Percentiles rank a stretch among this genome's conserved stretches.
These are phyloP conservation scores for Martensiomyces pterosporus DNA, from an alignment of 192 early-diverging fungal species.

Conservation along the genomic window DNA sequence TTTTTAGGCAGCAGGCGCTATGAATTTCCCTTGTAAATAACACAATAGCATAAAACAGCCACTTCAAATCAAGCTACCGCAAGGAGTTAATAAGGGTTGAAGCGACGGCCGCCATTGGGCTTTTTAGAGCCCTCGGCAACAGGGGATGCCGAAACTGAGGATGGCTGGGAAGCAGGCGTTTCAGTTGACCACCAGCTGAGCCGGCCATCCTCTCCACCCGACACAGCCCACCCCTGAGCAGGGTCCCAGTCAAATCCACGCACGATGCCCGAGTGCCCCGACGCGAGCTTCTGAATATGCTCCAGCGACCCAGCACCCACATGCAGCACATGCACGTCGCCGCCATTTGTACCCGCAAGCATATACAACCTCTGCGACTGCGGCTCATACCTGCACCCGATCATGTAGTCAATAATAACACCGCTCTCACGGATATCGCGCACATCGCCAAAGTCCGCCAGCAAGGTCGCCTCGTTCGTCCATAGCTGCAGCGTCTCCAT, in stretches of 20 bases:
- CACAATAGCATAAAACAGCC: too few relatives aligned
- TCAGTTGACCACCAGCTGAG: slow-evolving; percentile 62
- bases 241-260: slow-evolving; percentile 74
- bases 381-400: slow-evolving; percentile 76
- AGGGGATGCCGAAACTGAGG: neutral
- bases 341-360: slow-evolving; percentile 68
- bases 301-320: slow-evolving; percentile 73
- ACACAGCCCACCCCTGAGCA: slow-evolving; percentile 53
- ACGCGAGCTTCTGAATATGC: slow-evolving; percentile 69
- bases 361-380: slow-evolving; percentile 69
- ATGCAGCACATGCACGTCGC: slow-evolving; percentile 74
- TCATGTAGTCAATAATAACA: slow-evolving; percentile 70
- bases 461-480: slow-evolving; percentile 46
- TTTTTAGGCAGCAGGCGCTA: neutral
- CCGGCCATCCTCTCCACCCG: slow-evolving; percentile 77
- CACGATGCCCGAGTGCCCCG: slow-evolving; percentile 84
- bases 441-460: slow-evolving; percentile 81
- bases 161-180: neutral
- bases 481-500: slow-evolving; percentile 88
- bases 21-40: too few relatives aligned
- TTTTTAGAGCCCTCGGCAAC: slow-evolving; percentile 4
- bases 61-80: too few relatives aligned
- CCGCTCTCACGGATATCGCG: slow-evolving; percentile 50
- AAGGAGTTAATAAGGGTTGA: neutral
- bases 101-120: neutral